Evolutionary conservation across 768 basidiomycete species (phyloP).

Genomic region (Gloeophyllum trabeum): DNA sequence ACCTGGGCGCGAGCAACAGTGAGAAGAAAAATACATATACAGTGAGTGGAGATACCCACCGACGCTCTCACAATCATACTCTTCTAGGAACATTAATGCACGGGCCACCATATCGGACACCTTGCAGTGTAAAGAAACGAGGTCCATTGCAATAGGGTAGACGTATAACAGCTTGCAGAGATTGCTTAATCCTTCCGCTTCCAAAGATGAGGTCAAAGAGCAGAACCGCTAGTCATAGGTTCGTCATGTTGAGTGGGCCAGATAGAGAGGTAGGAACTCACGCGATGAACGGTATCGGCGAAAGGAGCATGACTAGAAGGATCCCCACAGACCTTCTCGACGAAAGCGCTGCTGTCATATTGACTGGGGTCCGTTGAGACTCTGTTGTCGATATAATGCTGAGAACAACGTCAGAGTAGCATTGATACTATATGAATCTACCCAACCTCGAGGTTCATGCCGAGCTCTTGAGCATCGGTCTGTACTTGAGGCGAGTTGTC

Average conservation of each 20-base stretch:
- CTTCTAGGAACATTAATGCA: constrained; percentile 49
- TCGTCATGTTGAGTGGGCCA: no score
- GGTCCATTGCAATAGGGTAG: constrained; percentile 50
- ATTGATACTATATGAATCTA: no score
- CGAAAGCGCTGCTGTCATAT: constrained; percentile 22
- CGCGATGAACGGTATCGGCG: constrained; percentile 31
- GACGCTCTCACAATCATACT: constrained; percentile 73
- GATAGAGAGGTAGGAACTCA: no score
- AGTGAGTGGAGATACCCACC: constrained; percentile 49
- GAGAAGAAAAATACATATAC: neutral
- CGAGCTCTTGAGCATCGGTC: constrained; percentile 49
- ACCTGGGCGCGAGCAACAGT: constrained; percentile 27
- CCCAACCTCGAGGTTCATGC: constrained; percentile 47
- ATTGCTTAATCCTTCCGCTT: constrained; percentile 60
- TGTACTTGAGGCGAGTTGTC: constrained; percentile 36
- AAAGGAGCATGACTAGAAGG: constrained; percentile 46
- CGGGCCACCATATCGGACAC: constrained; percentile 56
- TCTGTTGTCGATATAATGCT: constrained; percentile 40
- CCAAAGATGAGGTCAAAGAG: constrained; percentile 35
- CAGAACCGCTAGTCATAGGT: constrained; percentile 39
- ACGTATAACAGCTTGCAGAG: constrained; percentile 57
- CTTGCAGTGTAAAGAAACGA: constrained; percentile 55
- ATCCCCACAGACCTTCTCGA: constrained; percentile 41
- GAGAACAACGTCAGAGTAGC: neutral
- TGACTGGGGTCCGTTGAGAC: constrained; percentile 36